Evolutionary conservation across 768 basidiomycete species (phyloP), one percentile per base, ranked within the genome.

Genomic region (Melanogaster broomeanus): DNA sequence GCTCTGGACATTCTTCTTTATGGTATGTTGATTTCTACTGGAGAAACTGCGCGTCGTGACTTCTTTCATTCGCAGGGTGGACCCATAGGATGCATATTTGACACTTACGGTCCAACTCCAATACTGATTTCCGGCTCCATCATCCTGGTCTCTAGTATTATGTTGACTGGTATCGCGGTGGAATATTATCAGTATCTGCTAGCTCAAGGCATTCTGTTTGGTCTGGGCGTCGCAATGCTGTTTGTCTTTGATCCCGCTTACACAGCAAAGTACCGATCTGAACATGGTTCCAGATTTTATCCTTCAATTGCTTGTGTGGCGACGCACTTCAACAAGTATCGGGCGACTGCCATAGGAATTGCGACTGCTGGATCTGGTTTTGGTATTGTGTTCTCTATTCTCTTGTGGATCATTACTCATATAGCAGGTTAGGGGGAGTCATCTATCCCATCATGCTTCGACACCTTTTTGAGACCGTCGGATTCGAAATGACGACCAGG

Each of bases 301-400:
- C 88, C 88, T 0, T 74, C 84, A 0, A 70, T 90, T 27, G 76
- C 85, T 4, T 82, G 83, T 45, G 75, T 88, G 10, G 79, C 85
- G 0, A 88, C 84, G 1, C 77, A 84, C 63, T 91, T 88, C 68
- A 61, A 63, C 42, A 77, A 76, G 54, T 82, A 84, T 55, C 79
- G 88, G 13, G 86, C 85, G 3, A 84, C 88, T 2, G 87, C 89
- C 0, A 71, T 87, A 33, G 90, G 90, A 2, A 70, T 92, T 49
- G 84, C 82, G 16, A 75, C 80, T 2, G 80, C 87, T 30, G 90
- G 90, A n/a, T 84, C 84, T 22, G 80, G 85, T 49, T 63, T 80
- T 49, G 85, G 85, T 83, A 52, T 53, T 21, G 47, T 47, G 9
- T 45, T 42, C 46, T 45, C 51, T 49, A 45, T 51, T 48, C n/a